Evolutionary conservation across 495 filamentous ascomycete species (phyloP), one percentile per base, ranked within the genome.

Genomic region (Trypethelium eluteriae): DNA sequence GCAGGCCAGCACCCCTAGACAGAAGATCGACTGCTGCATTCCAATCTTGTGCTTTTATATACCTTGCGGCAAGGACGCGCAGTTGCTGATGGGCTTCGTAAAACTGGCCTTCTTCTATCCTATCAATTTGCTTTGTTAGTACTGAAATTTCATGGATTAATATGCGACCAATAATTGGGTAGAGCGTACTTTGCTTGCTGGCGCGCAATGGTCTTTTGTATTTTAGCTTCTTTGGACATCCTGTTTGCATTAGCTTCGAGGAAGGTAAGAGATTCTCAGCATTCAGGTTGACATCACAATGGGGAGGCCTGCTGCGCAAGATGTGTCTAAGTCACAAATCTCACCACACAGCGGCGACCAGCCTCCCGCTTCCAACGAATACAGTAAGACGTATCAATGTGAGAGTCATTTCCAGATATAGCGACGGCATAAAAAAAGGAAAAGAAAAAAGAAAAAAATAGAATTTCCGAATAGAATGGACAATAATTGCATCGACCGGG

Each of bases 71-170:
- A 70, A 98, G 91, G 39, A 96, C 91, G 44, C 94, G 90, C 66
- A 96, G 88, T 80, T 98, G 95, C 76, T 98, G 94, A 76, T 96
- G 92, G 64, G 94, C 94, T 83, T 98, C 94, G 79, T 98, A 98
- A 81, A 85, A 96, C 71, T 91, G 85, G 67, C 94, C 95, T 77
- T 94, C 92, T 68, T 86, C 82, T 76, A 96, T 97, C 74, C 93
- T 95, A 78, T 10, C 25, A 39, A 18, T 10, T 12, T 39, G 38
- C 65, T 68, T 69, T 64, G 39, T 61, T 16, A 63, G 9, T 67
- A 68, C 66, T 62, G 64, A 67, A 46, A 64, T 41, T 50, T 10
- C 25, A 50, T 66, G 65, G 41, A 61, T 25, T 25, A 25, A 25
- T 25, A 25, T 25, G 25, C 25, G 25, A 25, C 25, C 25, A 49